Conservation (phyloP, 164 flowering plant species). For the Vitis rupestris region DNA sequence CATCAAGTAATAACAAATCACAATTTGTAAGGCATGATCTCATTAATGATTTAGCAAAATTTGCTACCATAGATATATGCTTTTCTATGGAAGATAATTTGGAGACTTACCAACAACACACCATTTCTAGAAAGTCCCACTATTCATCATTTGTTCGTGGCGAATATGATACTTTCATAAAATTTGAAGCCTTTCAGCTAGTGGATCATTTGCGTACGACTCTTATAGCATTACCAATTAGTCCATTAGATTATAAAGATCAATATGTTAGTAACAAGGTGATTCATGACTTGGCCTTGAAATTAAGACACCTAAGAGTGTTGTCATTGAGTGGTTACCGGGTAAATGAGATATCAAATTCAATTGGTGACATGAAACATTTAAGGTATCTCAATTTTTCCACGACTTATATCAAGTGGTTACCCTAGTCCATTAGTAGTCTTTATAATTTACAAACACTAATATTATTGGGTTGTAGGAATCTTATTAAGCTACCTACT, state of each 20-base stretch:
- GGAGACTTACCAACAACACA: not conserved
- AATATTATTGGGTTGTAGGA: not conserved
- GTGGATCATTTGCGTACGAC: not conserved
- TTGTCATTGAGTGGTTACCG: too few relatives aligned
- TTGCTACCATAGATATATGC: not conserved
- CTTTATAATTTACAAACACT: not conserved
- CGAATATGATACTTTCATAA: not conserved
- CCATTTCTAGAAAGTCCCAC: too few relatives aligned
- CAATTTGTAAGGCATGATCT: slow-evolving; percentile 4
- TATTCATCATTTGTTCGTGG: not conserved
- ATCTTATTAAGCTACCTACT: not conserved
- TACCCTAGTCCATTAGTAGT: slow-evolving; percentile 1
- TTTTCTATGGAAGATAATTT: too few relatives aligned
- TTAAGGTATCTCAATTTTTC: slow-evolving; percentile 9
- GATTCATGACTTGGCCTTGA: too few relatives aligned
- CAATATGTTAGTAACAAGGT: too few relatives aligned
- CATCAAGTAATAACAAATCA: not conserved
- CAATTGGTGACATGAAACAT: slow-evolving; percentile 3
- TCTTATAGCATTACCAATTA: too few relatives aligned
- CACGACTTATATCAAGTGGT: not conserved
- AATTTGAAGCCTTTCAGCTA: not conserved
- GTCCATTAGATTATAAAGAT: too few relatives aligned
- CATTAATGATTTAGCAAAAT: not conserved
- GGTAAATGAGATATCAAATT: not conserved
- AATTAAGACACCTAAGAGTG: too few relatives aligned